phyloP scores from a whole-genome alignment of 2,329 filamentous ascomycete species.

The Cytospora schulzeri region DNA sequence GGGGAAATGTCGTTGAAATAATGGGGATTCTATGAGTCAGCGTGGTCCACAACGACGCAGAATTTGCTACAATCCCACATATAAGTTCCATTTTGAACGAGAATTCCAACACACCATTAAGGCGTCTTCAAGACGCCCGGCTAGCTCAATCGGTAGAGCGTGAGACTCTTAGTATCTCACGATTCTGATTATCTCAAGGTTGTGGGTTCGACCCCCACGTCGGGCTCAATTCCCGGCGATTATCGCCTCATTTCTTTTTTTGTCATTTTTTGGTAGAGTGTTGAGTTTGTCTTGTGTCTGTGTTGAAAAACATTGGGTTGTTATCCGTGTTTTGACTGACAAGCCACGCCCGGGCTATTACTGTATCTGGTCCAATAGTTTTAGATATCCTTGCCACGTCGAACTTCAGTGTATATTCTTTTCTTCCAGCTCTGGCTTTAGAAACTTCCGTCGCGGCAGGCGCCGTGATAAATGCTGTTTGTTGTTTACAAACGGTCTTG shows the following conservation, averaged over 20 bases:
- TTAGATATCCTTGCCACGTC: too few relatives aligned
- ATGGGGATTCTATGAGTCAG: background rate
- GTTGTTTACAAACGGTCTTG: too few relatives aligned
- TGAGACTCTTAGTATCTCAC: conserved; percentile 61
- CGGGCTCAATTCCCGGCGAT: conserved; percentile 20
- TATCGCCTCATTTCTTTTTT: background rate
- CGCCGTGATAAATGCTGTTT: too few relatives aligned
- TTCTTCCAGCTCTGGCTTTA: too few relatives aligned
- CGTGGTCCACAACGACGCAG: too few relatives aligned
- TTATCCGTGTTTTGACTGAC: too few relatives aligned
- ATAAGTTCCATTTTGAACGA: background rate
- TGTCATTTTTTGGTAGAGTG: background rate
- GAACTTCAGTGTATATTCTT: too few relatives aligned
- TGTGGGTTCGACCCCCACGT: conserved; percentile 24
- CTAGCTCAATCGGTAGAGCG: conserved; percentile 74
- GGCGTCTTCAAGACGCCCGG: conserved; percentile 38
- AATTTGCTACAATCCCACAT: background rate
- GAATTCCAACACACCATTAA: background rate
- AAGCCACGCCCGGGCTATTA: too few relatives aligned
- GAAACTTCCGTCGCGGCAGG: too few relatives aligned
- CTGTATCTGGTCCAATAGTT: too few relatives aligned
- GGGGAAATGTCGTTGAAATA: background rate
- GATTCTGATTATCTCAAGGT: conserved; percentile 23
- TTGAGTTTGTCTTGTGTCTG: too few relatives aligned
- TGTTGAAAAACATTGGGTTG: too few relatives aligned